phyloP scores from a whole-genome alignment of 2,329 filamentous ascomycete genomes.

The Rhinocladiella similis region DNA sequence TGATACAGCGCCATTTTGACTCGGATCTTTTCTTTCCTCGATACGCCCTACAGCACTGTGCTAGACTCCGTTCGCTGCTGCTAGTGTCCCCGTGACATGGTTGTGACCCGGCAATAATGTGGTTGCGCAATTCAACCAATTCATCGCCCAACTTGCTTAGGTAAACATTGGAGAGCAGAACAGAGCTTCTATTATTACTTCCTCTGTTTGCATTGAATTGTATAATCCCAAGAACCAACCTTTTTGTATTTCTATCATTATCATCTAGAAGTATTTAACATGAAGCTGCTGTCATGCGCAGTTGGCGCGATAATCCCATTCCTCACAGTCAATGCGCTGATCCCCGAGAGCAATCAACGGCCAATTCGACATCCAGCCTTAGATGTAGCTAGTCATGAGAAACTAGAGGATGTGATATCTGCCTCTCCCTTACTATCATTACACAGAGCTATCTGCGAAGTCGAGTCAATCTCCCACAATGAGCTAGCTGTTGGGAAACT shows the following conservation, averaged over 20 bases:
- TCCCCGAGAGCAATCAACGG: not conserved
- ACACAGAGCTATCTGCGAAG: constrained; percentile 73
- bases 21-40: not conserved
- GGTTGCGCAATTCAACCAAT: not conserved
- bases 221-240: no score
- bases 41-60: not conserved
- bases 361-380: not conserved
- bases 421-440: constrained; percentile 63
- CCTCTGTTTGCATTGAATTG: no score
- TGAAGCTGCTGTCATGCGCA: constrained; percentile 11
- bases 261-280: not conserved
- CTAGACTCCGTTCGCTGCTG: no score
- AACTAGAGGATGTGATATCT: constrained; percentile 40
- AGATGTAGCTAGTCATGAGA: constrained; percentile 7
- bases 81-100: no score
- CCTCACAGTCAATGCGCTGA: not conserved
- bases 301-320: constrained; percentile 2
- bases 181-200: no score
- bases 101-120: not conserved
- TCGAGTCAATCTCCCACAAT: constrained; percentile 68
- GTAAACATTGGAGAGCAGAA: no score
- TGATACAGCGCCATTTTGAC: not conserved
- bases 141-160: no score
- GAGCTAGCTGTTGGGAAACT: constrained; percentile 70
- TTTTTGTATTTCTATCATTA: no score